Evolutionary conservation across 306 rosid genomes (phyloP).

Genomic region (Pterocarpus macrocarpus): DNA sequence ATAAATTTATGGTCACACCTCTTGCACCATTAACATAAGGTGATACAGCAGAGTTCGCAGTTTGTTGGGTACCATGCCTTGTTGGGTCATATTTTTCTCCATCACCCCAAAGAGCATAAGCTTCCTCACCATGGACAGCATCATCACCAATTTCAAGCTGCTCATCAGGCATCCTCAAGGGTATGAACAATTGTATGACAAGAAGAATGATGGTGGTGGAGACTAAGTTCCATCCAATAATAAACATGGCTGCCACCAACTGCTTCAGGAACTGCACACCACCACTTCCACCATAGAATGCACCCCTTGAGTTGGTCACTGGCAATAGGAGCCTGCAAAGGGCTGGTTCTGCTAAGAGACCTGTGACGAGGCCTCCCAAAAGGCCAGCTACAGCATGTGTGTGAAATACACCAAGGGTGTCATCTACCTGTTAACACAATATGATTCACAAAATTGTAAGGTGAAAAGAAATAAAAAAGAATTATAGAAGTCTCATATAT

Average conservation of each 20-base stretch:
- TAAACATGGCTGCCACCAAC: constrained; percentile 73
- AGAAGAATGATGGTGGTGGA: constrained; percentile 86
- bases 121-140: constrained; percentile 97
- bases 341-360: constrained; percentile 90
- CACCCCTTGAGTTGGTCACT: constrained; percentile 68
- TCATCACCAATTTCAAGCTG: constrained; percentile 88
- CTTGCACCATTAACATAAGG: constrained; percentile 92
- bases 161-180: constrained; percentile 89
- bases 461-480: not conserved
- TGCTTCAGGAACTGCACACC: constrained; percentile 81
- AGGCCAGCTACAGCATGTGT: constrained; percentile 98
- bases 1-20: constrained; percentile 84
- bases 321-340: constrained; percentile 72
- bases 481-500: not conserved
- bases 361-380: constrained; percentile 88
- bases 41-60: constrained; percentile 50
- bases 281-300: constrained; percentile 84
- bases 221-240: constrained; percentile 85
- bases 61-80: constrained; percentile 61
- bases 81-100: constrained; percentile 93
- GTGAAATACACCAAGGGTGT: constrained; percentile 92
- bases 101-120: constrained; percentile 98
- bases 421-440: constrained; percentile 69
- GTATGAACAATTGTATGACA: constrained; percentile 68
- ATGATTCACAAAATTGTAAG: not conserved